Evolutionary conservation across 805 yeast species (phyloP), one percentile per base, ranked within the genome.

Genomic region (Candida maris): DNA sequence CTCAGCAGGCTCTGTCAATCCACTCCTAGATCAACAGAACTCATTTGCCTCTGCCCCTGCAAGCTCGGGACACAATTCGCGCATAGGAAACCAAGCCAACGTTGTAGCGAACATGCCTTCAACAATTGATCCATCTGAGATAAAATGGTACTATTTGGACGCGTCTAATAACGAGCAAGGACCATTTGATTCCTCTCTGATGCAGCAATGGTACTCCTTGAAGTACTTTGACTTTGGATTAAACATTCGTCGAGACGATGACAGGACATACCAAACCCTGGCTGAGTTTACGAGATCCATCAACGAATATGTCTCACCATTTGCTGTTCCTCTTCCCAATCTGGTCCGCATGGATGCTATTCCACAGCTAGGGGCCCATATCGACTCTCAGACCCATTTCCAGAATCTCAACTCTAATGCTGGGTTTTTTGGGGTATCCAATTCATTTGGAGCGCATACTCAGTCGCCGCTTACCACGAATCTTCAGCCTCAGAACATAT

Each of bases 141-240:
- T 79, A 46, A 62, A 69, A 32, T 86, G 96, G 96, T 62, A 63
- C 39, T 86, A 86, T 56, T 62, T 80, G 37, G 96, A 86, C 56
- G 78, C 85, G 0, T 57, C 69, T 27, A 85, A 84, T 4, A 69
- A 61, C 34, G 79, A 77, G 43, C 95, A 85, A 55, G 96, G 96
- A 16, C 95, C 96, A 3, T 86, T 86, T 59, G 67, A 68, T 31
- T 87, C 89, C 3, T 56, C 61, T 18, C 61, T 72, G 60, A 86
- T 86, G 96, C 89, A 84, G 45, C 76, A 67, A 34, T 86, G 96
- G 96, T 76, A 72, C 39, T 52, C 71, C 6, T 71, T 70, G 28
- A 76, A 78, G 3, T 84, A 81, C 60, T 66, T 85, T 46, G 64
- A 64, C 26, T 67, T 65, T 8, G 76, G 70, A 39, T 64, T 86